Base-by-base conservation (phyloP, 1,139 yeast species). In the Zygotorulaspora mrakii region DNA sequence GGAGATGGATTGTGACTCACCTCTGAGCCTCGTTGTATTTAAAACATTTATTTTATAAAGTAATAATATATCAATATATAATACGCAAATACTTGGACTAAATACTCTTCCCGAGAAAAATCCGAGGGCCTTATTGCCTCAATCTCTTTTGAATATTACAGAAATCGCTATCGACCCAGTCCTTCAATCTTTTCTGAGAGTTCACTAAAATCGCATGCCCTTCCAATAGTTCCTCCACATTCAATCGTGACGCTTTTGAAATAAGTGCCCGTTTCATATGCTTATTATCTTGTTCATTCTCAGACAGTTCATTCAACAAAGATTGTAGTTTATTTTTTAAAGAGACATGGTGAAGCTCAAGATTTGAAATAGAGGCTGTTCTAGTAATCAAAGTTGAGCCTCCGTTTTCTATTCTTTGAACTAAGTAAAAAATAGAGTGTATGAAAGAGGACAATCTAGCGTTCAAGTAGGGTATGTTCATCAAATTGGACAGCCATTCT, bases 401-500 rank as follows among this genome's bases (percentile, higher is more conserved):
- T 2, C 94, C 94, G 38, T 71, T 73, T 17, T 76, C 78, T 16
- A 81, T 61, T 21, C 66, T 64, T 52, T 80, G 81, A 0, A 82
- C 59, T 17, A 66, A 68, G 46, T 69, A 70, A 3, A 84, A 40
- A 9, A 82, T 64, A 23, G 60, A 60, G 36, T 68, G 57, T 14
- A 79, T 62, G 34, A 66, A 57, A 4, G 63, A 58, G 37, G 68
- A 67, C 34, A 77, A 53, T 34, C 65, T 68, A 31, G 65, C 57
- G 32, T 64, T 67, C 17, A 73, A 50, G 48, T 67, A 76, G 27
- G 79, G 78, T 5, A 78, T 68, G 49, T 73, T 70, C 35, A 67
- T 53, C 40, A 83, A 61, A 45, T 79, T 79, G 54, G 83, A 53
- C 2, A 76, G 55, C 80, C 87, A 79, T 52, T 87, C 96, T 43